Evolutionary conservation across 495 filamentous ascomycete genomes (phyloP), one percentile per base, ranked within the genome.

Genomic region (Parathielavia hyrcaniae): DNA sequence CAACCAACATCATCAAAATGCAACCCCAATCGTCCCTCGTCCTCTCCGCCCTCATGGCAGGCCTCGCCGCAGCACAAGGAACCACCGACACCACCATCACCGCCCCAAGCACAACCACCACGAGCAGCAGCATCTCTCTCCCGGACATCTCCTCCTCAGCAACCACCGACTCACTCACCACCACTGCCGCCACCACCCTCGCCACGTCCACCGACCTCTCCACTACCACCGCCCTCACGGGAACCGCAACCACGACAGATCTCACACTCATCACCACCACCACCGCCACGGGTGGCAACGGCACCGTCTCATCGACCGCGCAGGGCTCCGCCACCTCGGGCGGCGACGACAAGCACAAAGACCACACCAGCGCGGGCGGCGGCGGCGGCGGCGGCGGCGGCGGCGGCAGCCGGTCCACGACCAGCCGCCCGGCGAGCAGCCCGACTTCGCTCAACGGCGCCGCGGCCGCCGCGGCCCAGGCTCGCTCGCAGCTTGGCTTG

Each of bases 21-120:
- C 61, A 69, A 34, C 34, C 64, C 60, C 61, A 64, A 48, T 35
- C 59, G 32, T 52, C 60, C 23, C 50, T 70, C 56, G 8, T 69
- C 55, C 38, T 71, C 53, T 58, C 68, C 11, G 56, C 63, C 53
- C 57, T 69, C 44, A 39, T 61, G 23, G 23, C 36, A 1, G 57
- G 40, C 61, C 19, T 64, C 11, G 60, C 64, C 50, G 45, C 62
- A 10, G 53, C 58, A 34, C 9, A 14, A 4, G 7, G 4, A 20
- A 12, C 19, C 19, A 38, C 19, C 22, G n/a, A 4, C 49, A 23
- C 17, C 39, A 35, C 14, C 22, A 14, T 17, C 39, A 47, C 26
- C 53, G 7, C n/a, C 32, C 13, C 26, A 17, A 19, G 6, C 14
- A 20, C 47, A 22, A 17, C 34, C 20, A 17, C 48, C 10, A 4